Conservation (phyloP, 1,284 basidiomycete species). For the Cutaneotrichosporon mucoides region DNA sequence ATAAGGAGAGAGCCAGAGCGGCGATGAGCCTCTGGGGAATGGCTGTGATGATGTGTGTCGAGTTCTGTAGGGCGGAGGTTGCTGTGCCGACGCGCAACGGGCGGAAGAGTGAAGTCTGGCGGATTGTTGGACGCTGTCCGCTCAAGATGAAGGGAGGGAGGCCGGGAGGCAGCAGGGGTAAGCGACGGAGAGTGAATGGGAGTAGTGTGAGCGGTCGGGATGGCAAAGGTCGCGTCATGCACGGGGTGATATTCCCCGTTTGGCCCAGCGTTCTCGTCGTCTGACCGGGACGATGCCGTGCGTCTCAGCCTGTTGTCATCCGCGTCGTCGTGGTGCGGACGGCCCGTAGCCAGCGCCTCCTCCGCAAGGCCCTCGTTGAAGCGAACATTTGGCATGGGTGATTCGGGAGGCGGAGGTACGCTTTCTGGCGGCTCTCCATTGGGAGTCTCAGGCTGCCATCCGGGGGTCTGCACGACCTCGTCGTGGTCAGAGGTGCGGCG, state of each 20-base stretch:
- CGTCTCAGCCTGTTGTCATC: not conserved
- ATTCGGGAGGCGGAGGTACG: not conserved
- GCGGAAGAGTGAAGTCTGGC: not conserved
- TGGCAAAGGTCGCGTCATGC: not conserved
- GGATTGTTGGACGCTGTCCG: not conserved
- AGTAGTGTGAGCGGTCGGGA: constrained; percentile 7
- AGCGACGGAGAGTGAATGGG: not conserved
- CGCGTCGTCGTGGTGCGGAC: no score
- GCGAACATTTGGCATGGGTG: not conserved
- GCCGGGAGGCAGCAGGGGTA: not conserved
- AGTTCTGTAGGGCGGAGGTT: not conserved
- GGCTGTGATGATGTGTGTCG: not conserved
- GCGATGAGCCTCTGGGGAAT: no score
- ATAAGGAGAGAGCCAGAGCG: no score
- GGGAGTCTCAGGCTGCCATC: constrained; percentile 5
- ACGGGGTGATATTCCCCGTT: constrained; percentile 17
- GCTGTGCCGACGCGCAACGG: not conserved
- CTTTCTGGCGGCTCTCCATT: constrained; percentile 1
- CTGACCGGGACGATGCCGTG: constrained; percentile 3
- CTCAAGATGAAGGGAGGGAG: constrained; percentile 16
- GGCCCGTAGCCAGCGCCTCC: not conserved
- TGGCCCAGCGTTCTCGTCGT: not conserved
- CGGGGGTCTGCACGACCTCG: not conserved
- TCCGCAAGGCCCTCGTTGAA: not conserved
- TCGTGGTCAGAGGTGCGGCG: constrained; percentile 1